Conservation (phyloP, 176 grass and related monocot genomes). For the Carex scoparia region DNA sequence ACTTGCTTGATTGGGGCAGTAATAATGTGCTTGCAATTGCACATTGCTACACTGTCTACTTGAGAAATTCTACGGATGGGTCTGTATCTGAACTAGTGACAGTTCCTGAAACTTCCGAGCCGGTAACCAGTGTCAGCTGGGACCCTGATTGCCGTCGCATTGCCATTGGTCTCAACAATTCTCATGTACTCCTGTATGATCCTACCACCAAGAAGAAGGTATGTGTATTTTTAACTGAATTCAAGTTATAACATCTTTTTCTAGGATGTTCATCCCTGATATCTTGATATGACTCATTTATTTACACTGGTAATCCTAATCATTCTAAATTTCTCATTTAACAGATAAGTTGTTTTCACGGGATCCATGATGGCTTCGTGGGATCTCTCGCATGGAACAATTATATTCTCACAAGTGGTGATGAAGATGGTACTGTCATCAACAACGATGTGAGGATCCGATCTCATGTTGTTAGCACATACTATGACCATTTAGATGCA, state of each 20-base stretch:
- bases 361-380: constrained; percentile 32
- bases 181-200: constrained; percentile 46
- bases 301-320: background rate
- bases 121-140: constrained; percentile 9
- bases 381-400: constrained; percentile 57
- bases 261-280: background rate
- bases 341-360: constrained; percentile 47
- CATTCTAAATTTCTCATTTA: background rate
- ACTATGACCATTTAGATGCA: constrained; percentile 20
- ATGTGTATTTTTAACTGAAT: constrained; percentile 5
- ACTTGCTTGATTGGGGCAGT: constrained; percentile 17
- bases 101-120: background rate
- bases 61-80: background rate
- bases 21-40: background rate
- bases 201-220: constrained; percentile 29
- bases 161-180: constrained; percentile 45
- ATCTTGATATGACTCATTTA: background rate
- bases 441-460: constrained; percentile 48
- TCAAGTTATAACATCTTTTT: background rate
- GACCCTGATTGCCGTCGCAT: constrained; percentile 15
- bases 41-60: background rate
- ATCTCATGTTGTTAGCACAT: constrained; percentile 29
- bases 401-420: constrained; percentile 41
- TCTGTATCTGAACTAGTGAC: background rate
- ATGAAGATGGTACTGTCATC: constrained; percentile 37